Evolutionary conservation across 495 filamentous ascomycete species (phyloP), one percentile per base, ranked within the genome.

Genomic region (Collariella sp.): DNA sequence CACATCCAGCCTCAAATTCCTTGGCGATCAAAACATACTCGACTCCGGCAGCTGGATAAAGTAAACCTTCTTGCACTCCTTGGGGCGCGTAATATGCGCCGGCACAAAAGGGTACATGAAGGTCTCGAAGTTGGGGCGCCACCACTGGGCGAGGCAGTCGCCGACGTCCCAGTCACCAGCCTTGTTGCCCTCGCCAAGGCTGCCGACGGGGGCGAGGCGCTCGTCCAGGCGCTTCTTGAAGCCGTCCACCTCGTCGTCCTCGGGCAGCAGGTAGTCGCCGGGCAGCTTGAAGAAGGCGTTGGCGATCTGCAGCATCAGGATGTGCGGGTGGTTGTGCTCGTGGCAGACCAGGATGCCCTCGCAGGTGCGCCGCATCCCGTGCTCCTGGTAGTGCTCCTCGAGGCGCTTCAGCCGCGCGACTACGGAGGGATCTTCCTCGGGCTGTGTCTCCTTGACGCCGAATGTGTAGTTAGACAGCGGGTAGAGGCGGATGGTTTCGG

Each of bases 71-170:
- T 98, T 98, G 76, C 91, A 96, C 78, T 98, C 93, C 76, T 96
- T 98, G 16, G 93, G 93, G 39, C 94, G 79, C 9, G 93, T 95
- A 53, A 95, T 87, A 69, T 98, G 93, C 16, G 89, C 87, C 7
- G 93, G 93, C 41, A 96, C 83, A 71, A 95, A 98, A 0, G 93
- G 93, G 69, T 98, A 98, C 93, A 96, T 96, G 76, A 96, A 97
- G 1, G 93, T 98, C 75, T 98, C 93, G 64, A 97, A 96, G 72
- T 96, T 97, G 39, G 93, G 93, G 24, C 93, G 77, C 90, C 90
- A 98, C 93, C 94, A 98, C 73, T 95, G 90, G 35, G 93, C 91
- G 43, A 98, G 79, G 3, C 89, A 94, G 62, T 96, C 91, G 53
- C 85, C 87, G 66, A 98, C 85, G 65, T 94, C 79, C 93, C 93